These are phyloP conservation scores for Dipteronia dyeriana DNA, from an alignment of 345 rosid genomes.

Conservation along the genomic window DNA sequence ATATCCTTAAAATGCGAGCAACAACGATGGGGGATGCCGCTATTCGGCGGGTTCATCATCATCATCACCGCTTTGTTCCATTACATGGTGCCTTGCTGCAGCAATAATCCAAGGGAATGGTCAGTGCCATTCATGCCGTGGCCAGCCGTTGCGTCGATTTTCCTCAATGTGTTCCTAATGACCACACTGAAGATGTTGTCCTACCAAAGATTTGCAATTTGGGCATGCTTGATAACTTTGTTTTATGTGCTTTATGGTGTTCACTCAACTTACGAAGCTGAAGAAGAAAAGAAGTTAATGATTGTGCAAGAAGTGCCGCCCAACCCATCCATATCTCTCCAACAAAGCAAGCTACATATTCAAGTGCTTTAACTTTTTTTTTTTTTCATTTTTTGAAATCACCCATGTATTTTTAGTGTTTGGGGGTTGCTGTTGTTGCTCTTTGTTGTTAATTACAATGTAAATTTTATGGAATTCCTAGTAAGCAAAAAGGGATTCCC, in stretches of 20 bases:
- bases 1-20: conserved; percentile 62
- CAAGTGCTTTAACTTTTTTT: conserved; percentile 30
- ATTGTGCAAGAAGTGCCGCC: conserved; percentile 26
- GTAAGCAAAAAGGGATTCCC: conserved; percentile 7
- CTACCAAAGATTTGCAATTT: conserved; percentile 66
- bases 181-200: conserved; percentile 59
- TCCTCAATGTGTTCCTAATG: conserved; percentile 76
- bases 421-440: neutral
- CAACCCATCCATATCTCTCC: conserved; percentile 40
- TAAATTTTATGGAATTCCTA: conserved; percentile 19
- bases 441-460: neutral
- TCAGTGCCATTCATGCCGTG: conserved; percentile 93
- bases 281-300: conserved; percentile 49
- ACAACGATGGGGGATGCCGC: conserved; percentile 54
- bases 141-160: conserved; percentile 75
- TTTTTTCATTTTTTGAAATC: neutral
- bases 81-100: conserved; percentile 28
- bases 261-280: conserved; percentile 80
- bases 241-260: conserved; percentile 88
- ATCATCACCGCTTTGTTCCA: conserved; percentile 53
- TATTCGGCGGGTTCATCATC: conserved; percentile 44
- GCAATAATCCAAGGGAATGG: conserved; percentile 43
- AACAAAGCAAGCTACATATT: conserved; percentile 45
- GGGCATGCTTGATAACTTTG: conserved; percentile 65
- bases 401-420: neutral